phyloP scores from a whole-genome alignment of 345 rosid genomes.

The Turritis glabra region DNA sequence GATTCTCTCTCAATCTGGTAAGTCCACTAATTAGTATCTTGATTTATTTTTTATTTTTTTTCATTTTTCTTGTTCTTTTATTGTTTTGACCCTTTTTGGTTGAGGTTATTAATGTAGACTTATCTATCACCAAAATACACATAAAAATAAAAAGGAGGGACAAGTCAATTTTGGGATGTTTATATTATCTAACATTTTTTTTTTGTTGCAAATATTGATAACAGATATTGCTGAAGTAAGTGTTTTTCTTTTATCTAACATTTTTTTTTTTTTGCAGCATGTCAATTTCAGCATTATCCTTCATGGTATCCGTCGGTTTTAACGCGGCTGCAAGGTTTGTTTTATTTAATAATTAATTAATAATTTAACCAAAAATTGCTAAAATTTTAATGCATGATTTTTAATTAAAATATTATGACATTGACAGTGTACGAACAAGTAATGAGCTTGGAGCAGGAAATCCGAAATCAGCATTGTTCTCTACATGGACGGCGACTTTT shows the following conservation, averaged over 20 bases:
- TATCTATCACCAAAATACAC: not conserved
- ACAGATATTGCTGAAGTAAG: no score
- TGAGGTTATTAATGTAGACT: no score
- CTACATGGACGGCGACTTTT: slow-evolving; percentile 49
- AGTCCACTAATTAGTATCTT: not conserved
- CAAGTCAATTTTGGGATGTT: not conserved
- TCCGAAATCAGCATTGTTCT: slow-evolving; percentile 60
- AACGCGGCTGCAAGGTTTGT: slow-evolving; percentile 87
- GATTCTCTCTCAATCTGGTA: slow-evolving; percentile 87
- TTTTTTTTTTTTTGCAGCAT: slow-evolving; percentile 41
- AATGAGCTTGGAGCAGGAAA: slow-evolving; percentile 80
- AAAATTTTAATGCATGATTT: no score
- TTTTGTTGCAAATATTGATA: no score
- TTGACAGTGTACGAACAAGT: slow-evolving; percentile 63
- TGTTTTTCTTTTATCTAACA: not conserved
- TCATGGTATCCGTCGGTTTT: slow-evolving; percentile 88
- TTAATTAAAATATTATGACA: no score
- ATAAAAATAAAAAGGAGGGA: not conserved
- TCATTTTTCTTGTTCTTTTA: not conserved
- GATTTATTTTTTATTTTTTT: not conserved
- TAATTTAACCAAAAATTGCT: not conserved
- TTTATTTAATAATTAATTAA: no score
- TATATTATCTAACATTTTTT: no score
- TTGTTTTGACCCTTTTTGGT: not conserved
- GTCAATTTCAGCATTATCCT: slow-evolving; percentile 53